Conservation (phyloP, 306 rosid genomes). For the Vicia faba region DNA sequence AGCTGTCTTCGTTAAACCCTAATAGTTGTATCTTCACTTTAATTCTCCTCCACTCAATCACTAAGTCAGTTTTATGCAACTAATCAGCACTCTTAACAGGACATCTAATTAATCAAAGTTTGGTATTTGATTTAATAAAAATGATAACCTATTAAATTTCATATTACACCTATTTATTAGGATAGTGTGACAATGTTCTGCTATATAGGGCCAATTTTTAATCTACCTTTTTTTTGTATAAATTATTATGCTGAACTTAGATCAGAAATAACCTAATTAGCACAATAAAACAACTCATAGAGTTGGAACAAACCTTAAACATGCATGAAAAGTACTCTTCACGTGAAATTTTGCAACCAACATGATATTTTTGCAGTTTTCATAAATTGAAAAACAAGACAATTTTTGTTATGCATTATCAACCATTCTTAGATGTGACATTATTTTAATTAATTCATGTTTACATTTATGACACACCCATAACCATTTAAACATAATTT, state of each 20-base stretch:
- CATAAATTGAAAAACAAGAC: conserved; percentile 1
- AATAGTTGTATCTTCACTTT: too few species aligned
- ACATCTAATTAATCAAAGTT: neutral
- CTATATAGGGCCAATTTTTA: conserved; percentile 5
- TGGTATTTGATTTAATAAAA: neutral
- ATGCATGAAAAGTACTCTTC: neutral
- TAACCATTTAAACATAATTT: conserved; percentile 19
- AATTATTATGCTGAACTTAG: neutral
- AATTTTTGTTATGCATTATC: conserved; percentile 1
- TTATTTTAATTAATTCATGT: conserved; percentile 1
- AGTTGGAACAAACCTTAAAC: conserved; percentile 8
- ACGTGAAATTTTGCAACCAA: neutral
- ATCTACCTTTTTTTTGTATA: conserved; percentile 9
- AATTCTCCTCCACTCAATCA: too few species aligned
- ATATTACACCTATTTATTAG: conserved; percentile 9
- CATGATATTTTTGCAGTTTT: conserved; percentile 1
- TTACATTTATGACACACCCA: neutral
- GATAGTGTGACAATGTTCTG: conserved; percentile 7
- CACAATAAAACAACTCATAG: neutral
- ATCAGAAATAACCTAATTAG: neutral
- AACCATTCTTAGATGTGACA: conserved; percentile 9
- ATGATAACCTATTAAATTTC: neutral
- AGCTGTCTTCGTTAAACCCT: too few species aligned
- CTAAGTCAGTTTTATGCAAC: too few species aligned
- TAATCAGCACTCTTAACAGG: too few species aligned